Percentiles rank a stretch among this genome's conserved stretches.
These are phyloP conservation scores for Anthostomella pinea DNA, from an alignment of 2,329 filamentous ascomycete species.

Conservation along the genomic window DNA sequence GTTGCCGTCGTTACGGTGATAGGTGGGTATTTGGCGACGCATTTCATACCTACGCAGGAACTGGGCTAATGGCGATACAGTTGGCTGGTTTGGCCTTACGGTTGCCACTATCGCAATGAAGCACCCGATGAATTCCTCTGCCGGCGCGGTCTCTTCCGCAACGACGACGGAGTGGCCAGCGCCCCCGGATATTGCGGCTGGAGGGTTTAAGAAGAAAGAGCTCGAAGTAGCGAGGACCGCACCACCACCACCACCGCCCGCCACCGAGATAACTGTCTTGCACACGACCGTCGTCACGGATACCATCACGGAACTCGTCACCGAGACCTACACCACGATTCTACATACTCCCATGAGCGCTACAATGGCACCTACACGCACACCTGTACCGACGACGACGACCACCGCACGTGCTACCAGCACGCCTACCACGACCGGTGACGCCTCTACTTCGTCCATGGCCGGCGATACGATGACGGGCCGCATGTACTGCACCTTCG, in stretches of 20 bases:
- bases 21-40: conserved; percentile 11
- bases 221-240: no score
- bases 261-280: conserved; percentile 5
- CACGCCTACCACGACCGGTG: not conserved
- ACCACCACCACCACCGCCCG: no score
- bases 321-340: no score
- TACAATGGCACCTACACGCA: not conserved
- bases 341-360: no score
- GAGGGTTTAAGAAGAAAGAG: no score
- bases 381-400: not conserved
- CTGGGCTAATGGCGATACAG: no score
- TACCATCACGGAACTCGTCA: conserved; percentile 9
- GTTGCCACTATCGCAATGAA: conserved; percentile 14
- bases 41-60: conserved; percentile 2
- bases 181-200: no score
- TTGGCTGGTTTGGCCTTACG: conserved; percentile 20
- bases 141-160: not conserved
- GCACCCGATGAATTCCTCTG: not conserved
- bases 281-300: conserved; percentile 12
- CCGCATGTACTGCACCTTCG: conserved; percentile 20
- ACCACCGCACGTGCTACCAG: conserved; percentile 10
- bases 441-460: not conserved
- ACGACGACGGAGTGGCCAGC: no score
- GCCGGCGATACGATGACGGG: conserved; percentile 11
- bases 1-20: conserved; percentile 9